Evolutionary conservation across 106 monocot genomes (phyloP).

Genomic region (Agapanthus africanus): DNA sequence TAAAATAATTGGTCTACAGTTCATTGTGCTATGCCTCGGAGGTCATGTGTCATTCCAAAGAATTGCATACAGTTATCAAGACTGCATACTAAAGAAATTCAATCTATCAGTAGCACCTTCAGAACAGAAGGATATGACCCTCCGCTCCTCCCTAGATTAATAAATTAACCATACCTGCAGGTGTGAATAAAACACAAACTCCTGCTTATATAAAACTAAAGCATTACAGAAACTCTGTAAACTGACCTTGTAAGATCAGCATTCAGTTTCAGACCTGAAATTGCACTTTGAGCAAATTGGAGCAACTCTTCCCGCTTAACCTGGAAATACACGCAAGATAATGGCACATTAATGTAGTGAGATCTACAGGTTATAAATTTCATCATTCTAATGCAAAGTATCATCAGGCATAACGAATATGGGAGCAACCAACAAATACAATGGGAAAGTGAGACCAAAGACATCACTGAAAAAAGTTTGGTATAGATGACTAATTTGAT

Average conservation of each 20-base stretch:
- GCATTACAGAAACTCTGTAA: background rate
- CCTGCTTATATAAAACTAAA: background rate
- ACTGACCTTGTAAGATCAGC: constrained; percentile 66
- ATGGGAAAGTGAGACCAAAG: background rate
- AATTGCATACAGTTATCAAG: background rate
- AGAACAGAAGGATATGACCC: background rate
- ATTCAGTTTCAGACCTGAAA: constrained; percentile 83
- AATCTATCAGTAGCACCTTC: background rate
- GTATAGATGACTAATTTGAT: background rate
- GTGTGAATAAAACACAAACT: background rate
- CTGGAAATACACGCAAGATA: constrained; percentile 34
- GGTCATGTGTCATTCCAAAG: too few relatives aligned
- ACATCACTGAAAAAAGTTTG: background rate
- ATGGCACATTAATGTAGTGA: background rate
- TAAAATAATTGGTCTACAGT: too few relatives aligned
- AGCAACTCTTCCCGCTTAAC: constrained; percentile 90
- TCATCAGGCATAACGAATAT: background rate
- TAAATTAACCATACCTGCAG: background rate
- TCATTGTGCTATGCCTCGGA: too few relatives aligned
- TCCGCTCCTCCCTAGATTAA: background rate
- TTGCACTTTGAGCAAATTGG: constrained; percentile 89
- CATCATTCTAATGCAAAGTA: background rate
- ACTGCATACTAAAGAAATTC: background rate
- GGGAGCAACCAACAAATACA: background rate
- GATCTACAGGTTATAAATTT: background rate